Evolutionary conservation across 345 rosid species (phyloP).

Genomic region (Brassica juncea): DNA sequence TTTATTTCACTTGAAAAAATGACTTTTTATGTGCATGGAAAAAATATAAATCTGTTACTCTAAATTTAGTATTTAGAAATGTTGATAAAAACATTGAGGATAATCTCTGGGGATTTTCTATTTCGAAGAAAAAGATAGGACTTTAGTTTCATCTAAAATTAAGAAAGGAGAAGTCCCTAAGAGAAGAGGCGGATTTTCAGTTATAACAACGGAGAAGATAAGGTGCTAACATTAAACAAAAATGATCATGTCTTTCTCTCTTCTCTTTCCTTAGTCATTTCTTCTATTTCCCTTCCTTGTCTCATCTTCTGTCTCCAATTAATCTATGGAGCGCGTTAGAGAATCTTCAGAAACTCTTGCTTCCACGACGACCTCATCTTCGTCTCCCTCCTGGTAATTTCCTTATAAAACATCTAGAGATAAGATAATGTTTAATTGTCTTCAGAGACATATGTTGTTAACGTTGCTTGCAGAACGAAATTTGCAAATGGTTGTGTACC

Average conservation of each 20-base stretch:
- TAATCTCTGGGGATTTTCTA: background rate
- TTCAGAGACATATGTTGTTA: background rate
- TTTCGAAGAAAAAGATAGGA: background rate
- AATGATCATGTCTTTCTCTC: conserved; percentile 28
- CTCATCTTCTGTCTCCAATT: conserved; percentile 19
- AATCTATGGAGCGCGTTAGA: conserved; percentile 40
- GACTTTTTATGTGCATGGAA: background rate
- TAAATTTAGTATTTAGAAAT: background rate
- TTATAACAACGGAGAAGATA: conserved; percentile 30
- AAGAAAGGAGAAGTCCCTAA: conserved; percentile 12
- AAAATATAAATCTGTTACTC: background rate
- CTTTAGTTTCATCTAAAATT: conserved; percentile 15
- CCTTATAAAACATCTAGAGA: background rate
- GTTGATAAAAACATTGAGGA: background rate
- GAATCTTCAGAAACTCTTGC: conserved; percentile 34
- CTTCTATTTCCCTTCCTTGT: conserved; percentile 14
- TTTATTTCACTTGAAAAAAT: background rate
- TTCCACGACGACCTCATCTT: conserved; percentile 35
- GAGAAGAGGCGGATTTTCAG: conserved; percentile 27
- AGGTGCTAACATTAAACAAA: conserved; percentile 23
- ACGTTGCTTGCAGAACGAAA: background rate
- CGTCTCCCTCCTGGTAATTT: conserved; percentile 36
- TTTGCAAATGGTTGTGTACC: conserved; percentile 6
- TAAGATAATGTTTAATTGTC: background rate
- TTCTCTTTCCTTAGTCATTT: conserved; percentile 27